A percentile compares a stretch with the other conserved stretches of the same genome.
These are phyloP conservation scores for Vanrija pseudolonga DNA, from an alignment of 1,284 basidiomycete species.

Conservation along the genomic window DNA sequence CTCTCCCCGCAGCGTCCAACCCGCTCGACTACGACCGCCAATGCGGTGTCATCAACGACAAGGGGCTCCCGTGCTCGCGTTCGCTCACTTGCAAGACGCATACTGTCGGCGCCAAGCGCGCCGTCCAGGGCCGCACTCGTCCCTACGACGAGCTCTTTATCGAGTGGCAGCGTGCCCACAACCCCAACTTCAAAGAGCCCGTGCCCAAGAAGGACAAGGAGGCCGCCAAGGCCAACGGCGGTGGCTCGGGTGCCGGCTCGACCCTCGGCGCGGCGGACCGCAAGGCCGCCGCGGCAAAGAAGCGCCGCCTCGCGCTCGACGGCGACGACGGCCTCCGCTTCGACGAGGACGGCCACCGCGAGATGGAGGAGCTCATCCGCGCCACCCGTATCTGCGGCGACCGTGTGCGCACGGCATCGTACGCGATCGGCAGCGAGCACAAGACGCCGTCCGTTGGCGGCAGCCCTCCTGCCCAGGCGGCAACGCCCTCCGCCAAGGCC, in stretches of 20 bases:
- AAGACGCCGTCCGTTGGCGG: neutral
- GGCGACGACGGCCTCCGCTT: slow-evolving; percentile 58
- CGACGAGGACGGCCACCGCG: slow-evolving; percentile 72
- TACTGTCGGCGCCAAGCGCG: slow-evolving; percentile 92
- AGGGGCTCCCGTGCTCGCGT: slow-evolving; percentile 87
- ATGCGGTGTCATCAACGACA: slow-evolving; percentile 98
- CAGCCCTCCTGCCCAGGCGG: neutral
- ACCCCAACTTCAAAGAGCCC: slow-evolving; percentile 91
- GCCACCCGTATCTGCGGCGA: slow-evolving; percentile 58
- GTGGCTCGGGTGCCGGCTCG: slow-evolving; percentile 1
- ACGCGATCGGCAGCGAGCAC: neutral
- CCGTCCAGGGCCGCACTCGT: slow-evolving; percentile 80
- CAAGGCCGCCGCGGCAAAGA: slow-evolving; percentile 55
- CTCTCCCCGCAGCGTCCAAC: slow-evolving; percentile 48
- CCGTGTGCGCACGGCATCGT: slow-evolving; percentile 22
- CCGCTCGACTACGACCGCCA: slow-evolving; percentile 89
- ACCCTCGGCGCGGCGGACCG: slow-evolving; percentile 14
- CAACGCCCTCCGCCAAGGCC: neutral
- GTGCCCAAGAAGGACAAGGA: slow-evolving; percentile 56
- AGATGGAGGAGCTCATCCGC: slow-evolving; percentile 58
- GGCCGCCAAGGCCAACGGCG: slow-evolving; percentile 2
- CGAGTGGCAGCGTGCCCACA: slow-evolving; percentile 89
- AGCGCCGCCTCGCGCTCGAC: slow-evolving; percentile 12
- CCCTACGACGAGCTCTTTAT: slow-evolving; percentile 81
- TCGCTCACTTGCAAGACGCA: slow-evolving; percentile 98